Evolutionary conservation across 1,284 basidiomycete genomes (phyloP), one percentile per base, ranked within the genome.

Genomic region (Gomphus bonarii): DNA sequence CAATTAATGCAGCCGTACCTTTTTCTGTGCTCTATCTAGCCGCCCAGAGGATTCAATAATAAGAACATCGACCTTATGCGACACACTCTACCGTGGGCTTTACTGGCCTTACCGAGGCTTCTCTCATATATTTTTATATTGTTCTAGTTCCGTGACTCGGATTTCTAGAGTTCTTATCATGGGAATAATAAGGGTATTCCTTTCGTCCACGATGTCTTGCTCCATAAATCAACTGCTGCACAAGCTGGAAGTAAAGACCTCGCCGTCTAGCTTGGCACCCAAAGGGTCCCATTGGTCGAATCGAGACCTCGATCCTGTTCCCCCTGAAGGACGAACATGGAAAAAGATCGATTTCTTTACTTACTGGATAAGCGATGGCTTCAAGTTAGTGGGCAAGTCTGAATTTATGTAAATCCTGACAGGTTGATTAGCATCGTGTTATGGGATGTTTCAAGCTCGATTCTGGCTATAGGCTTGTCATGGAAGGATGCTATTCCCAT

Each of bases 301-400:
- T 69, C 77, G 78, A 64, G 84, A 88, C 64, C 84, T 85, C 81
- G 85, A 87, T 62, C 84, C 84, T 3, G 82, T 85, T 10, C 81
- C 82, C 30, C 73, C 70, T 1, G 66, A 78, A 44, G 61, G 70
- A 44, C 69, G 84, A 54, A 85, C 82, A 8, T 88, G 85, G 86
- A 73, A 75, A 25, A 78, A 76, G 8, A 73, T 73, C 70, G 82
- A 81, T 64, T 85, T 77, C 61, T 65, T 81, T 56, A 67, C 80
- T 7, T 86, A 85, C 65, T 85, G 83, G 83, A 71, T 84, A 33
- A 82, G 80, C 5, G 82, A 84, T 63, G 77, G 81, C 12, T 72
- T 74, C 4, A 80, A 53, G 58, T 51, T 31, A 20, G 35, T 46
- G 5, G 7, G 10, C 12, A n/a, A 40, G 5, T 43, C 12, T 38